Conservation (phyloP, 805 yeast genomes). For the Kazachstania viticola region DNA sequence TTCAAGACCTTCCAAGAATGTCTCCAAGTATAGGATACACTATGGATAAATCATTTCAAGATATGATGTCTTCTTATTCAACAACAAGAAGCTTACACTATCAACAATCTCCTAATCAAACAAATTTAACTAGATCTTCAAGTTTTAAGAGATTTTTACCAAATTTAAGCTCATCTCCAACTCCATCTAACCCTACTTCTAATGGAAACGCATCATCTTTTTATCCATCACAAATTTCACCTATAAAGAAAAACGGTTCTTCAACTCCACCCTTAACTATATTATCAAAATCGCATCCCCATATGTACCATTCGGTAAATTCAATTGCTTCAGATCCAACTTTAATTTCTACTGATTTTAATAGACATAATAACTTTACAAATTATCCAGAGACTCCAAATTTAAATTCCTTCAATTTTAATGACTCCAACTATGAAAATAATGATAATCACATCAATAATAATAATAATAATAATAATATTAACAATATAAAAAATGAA, state of each 20-base stretch:
- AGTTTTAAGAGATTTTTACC: conserved; percentile 14
- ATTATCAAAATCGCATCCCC: conserved; percentile 1
- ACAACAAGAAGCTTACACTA: conserved; percentile 3
- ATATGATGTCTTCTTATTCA: conserved; percentile 14
- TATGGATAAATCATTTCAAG: conserved; percentile 15
- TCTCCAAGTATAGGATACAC: conserved; percentile 8
- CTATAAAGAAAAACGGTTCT: too few species aligned
- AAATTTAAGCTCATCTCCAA: conserved; percentile 1
- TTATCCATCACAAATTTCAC: conserved; percentile 3
- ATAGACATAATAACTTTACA: conserved; percentile 2
- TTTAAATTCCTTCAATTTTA: conserved; percentile 4
- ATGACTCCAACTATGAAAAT: conserved; percentile 1
- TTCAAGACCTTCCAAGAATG: conserved; percentile 14
- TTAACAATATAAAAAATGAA: background rate
- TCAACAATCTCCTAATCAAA: conserved; percentile 13
- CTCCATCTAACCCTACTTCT: background rate
- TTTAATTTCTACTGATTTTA: background rate
- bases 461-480: background rate
- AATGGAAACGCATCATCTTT: conserved; percentile 5
- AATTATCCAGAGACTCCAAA: conserved; percentile 22
- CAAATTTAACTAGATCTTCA: conserved; percentile 10
- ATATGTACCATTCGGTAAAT: conserved; percentile 3
- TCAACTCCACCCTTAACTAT: conserved; percentile 3
- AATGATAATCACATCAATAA: background rate
- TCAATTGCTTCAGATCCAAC: conserved; percentile 1